Conservation (phyloP, 108 stramenopile species). For the Poteriospumella lacustris region DNA sequence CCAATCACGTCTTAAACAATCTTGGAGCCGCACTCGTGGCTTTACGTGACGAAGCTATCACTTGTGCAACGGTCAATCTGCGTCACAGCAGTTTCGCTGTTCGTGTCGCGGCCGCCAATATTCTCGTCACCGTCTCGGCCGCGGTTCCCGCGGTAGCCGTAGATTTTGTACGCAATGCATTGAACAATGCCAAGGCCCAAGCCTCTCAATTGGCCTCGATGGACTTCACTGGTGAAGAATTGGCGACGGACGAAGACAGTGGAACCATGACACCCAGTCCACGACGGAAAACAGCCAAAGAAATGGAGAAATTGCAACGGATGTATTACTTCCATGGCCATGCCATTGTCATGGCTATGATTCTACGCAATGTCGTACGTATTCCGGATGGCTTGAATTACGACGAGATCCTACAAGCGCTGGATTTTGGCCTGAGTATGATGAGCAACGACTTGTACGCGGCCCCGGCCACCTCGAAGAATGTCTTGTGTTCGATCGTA, state of each 20-base stretch:
- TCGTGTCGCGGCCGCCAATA: background rate
- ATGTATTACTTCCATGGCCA: constrained; percentile 23
- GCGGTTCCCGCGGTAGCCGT: background rate
- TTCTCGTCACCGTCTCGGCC: background rate
- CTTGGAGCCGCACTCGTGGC: background rate
- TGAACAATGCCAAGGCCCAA: background rate
- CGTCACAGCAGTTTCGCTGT: background rate
- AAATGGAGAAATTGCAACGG: background rate
- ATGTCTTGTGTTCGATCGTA: background rate
- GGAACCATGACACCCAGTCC: background rate
- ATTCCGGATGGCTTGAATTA: background rate
- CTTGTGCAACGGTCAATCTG: background rate
- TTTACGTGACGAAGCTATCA: background rate
- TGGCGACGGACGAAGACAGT: background rate
- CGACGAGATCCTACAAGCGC: background rate
- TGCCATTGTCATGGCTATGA: background rate
- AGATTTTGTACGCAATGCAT: constrained; percentile 10
- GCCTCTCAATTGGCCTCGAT: background rate
- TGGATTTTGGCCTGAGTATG: background rate
- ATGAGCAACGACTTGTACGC: background rate
- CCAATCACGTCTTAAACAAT: background rate
- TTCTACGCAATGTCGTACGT: background rate
- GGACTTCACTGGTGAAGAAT: background rate
- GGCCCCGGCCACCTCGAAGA: background rate
- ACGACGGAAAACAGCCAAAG: background rate